Conservation (phyloP, 108 stramenopile genomes). For the Hondaea fermentalgiana region DNA sequence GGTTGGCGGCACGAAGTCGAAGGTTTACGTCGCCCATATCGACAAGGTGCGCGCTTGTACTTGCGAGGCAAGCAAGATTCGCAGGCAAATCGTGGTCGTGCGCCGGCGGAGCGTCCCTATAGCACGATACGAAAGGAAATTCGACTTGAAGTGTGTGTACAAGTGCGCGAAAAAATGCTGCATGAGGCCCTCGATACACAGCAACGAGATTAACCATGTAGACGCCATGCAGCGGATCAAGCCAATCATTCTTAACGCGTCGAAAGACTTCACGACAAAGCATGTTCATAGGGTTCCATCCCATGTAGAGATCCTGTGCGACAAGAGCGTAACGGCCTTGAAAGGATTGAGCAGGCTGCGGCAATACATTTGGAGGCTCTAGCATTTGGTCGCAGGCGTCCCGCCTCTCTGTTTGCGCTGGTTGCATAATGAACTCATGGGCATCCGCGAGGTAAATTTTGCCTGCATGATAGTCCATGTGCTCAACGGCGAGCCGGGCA, state of each 20-base stretch:
- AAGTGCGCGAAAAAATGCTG: neutral
- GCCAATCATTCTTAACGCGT: neutral
- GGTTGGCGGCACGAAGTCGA: neutral
- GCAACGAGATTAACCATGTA: neutral
- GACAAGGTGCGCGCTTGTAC: neutral
- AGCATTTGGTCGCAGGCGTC: too few relatives aligned
- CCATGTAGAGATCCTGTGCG: slow-evolving; percentile 11
- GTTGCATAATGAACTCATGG: neutral
- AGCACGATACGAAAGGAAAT: neutral
- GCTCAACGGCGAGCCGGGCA: neutral
- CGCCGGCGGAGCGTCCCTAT: neutral
- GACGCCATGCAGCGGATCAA: neutral
- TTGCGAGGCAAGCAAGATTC: neutral
- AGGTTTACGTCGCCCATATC: neutral
- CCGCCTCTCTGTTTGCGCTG: too few relatives aligned
- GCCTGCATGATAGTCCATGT: neutral
- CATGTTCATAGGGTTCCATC: neutral
- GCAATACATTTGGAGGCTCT: too few relatives aligned
- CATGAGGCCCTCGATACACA: neutral
- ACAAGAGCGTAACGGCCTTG: neutral
- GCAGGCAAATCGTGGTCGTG: neutral
- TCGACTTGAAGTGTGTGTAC: neutral
- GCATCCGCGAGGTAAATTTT: neutral
- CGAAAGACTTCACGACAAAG: neutral
- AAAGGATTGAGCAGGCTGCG: neutral